Evolutionary conservation across 169 alveolate genomes (phyloP), one percentile per base, ranked within the genome.

Genomic region (Plasmodium gonderi): DNA sequence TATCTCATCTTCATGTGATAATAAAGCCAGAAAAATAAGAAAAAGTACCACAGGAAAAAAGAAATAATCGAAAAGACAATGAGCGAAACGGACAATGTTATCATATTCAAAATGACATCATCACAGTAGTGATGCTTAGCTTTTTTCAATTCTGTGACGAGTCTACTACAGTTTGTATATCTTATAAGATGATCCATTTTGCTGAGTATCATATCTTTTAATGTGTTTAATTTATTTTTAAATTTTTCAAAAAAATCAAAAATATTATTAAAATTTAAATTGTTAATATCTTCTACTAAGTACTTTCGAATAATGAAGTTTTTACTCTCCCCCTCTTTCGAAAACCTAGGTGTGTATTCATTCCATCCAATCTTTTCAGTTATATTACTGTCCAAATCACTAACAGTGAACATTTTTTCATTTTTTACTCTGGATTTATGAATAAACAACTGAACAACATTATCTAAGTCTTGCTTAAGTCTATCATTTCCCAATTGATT

Each of bases 21-120:
- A 42, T 68, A 68, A 14, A 81, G 5, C 91, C 91, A 81, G 40
- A 65, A 81, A 33, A 81, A 81, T n/a, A 81, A 79, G 36, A 81
- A 81, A 49, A 45, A 47, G 77, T 67, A 81, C 91, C 91, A 81
- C 20, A 81, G 77, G 9, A 67, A 44, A 44, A 81, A 81, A 2
- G 91, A 81, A 44, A 65, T 51, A 26, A 68, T 26, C 2, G 81
- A 20, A 67, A 67, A 81, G 29, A 64, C 1, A 20, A 81, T 44
- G 0, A 81, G 42, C 31, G 42, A 44, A 23, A 67, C 14, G 33
- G 91, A 81, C 20, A 81, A 49, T 0, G 23, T 20, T 2, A 79
- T 67, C 51, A 68, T 9, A 44, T 68, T 81, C 36, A 81, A 49
- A 20, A 81, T 64, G 26, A 67, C 42, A 12, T 45, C 14, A 42